Percentiles rank a stretch among this genome's conserved stretches.
Evolutionary conservation across 495 filamentous ascomycete species (phyloP).

Genomic region (Daldinia bambusicola): DNA sequence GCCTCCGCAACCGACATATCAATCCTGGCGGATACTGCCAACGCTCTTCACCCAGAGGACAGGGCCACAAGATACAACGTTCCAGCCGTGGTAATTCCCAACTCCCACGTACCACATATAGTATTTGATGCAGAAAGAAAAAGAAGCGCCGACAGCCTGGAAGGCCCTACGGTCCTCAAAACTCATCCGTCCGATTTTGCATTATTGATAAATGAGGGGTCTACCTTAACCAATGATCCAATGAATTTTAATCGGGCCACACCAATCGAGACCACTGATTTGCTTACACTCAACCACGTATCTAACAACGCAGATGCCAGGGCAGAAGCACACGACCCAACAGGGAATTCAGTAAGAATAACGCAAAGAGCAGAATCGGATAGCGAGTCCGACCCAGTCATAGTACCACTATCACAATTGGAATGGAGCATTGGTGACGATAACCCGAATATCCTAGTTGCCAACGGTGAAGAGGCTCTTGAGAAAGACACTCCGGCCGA

Average conservation of each 20-base stretch:
- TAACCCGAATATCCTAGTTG: not conserved
- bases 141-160: not conserved
- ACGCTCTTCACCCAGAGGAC: not conserved
- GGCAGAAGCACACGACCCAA: not conserved
- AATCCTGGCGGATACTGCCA: not conserved
- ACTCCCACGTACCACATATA: not conserved
- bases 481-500: not conserved
- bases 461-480: constrained; percentile 5
- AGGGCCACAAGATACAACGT: not conserved
- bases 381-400: constrained; percentile 11
- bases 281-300: constrained; percentile 4
- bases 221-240: constrained; percentile 34
- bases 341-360: not conserved
- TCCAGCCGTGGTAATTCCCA: not conserved
- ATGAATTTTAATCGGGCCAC: constrained; percentile 19
- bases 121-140: not conserved
- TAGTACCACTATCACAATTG: constrained; percentile 18
- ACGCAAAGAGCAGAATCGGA: constrained; percentile 15
- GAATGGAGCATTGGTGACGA: constrained; percentile 21
- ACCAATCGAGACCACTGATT: not conserved
- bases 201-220: constrained; percentile 22
- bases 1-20: not conserved
- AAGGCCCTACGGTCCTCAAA: not conserved
- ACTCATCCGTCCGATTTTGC: not conserved
- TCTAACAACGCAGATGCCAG: not conserved